phyloP scores from a whole-genome alignment of 164 flowering plant genomes.

The Aristolochia contorta region DNA sequence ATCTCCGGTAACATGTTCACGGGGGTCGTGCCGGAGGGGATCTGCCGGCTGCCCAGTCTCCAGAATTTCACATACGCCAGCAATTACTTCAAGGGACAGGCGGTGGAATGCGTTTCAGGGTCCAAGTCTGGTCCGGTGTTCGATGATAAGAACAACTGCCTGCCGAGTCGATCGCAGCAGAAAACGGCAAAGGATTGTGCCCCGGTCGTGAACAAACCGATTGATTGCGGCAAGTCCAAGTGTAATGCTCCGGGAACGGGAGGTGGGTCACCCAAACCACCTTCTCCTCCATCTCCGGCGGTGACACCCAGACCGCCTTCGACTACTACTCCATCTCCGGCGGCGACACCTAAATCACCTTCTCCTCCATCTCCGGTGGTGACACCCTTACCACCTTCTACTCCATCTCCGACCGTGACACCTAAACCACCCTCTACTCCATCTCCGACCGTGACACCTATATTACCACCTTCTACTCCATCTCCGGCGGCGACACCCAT shows the following conservation, averaged over 20 bases:
- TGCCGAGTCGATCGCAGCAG: conserved; percentile 38
- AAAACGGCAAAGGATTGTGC: conserved; percentile 25
- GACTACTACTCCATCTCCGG: background rate
- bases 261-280: background rate
- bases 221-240: conserved; percentile 40
- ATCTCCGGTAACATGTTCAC: conserved; percentile 34
- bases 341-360: background rate
- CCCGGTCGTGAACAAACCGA: conserved; percentile 27
- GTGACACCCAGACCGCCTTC: background rate
- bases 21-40: conserved; percentile 35
- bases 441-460: background rate
- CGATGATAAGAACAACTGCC: conserved; percentile 41
- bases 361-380: background rate
- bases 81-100: conserved; percentile 49
- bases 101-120: conserved; percentile 19
- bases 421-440: background rate
- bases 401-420: background rate
- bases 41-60: conserved; percentile 46
- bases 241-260: conserved; percentile 16
- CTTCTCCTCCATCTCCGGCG: background rate
- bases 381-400: background rate
- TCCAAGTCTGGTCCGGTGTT: conserved; percentile 12
- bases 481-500: background rate
- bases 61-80: conserved; percentile 38
- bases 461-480: too few species aligned